Percentiles rank a stretch among this genome's conserved stretches.
These are phyloP conservation scores for Chlamydomonas sp. DNA, from an alignment of 139 green algal genomes.

Conservation along the genomic window DNA sequence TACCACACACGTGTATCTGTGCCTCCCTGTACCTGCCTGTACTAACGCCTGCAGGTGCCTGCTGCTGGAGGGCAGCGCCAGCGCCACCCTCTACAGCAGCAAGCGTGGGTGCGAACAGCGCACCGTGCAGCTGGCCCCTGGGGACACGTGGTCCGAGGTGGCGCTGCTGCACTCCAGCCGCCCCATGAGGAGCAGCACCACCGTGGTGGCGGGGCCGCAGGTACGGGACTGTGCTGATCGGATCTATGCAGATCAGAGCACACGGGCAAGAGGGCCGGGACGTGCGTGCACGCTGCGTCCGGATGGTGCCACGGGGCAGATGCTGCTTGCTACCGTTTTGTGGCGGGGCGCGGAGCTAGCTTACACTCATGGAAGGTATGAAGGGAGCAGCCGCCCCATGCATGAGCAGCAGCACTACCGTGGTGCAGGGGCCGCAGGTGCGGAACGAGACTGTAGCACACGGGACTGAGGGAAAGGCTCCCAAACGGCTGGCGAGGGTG, in stretches of 20 bases:
- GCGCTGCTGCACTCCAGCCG: slow-evolving; percentile 16
- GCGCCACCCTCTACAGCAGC: background rate
- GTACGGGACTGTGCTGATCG: background rate
- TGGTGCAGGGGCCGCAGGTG: slow-evolving; percentile 23
- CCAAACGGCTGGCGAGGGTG: too few relatives aligned
- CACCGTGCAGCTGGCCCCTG: background rate
- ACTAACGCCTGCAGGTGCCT: background rate
- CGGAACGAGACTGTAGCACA: background rate
- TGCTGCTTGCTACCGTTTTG: too few relatives aligned
- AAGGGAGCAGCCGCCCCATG: too few relatives aligned
- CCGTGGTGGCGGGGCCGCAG: slow-evolving; percentile 19
- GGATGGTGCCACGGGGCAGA: too few relatives aligned
- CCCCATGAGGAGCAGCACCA: background rate
- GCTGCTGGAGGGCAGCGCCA: background rate
- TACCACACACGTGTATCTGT: too few relatives aligned
- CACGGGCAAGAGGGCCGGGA: too few relatives aligned
- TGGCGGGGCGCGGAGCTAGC: too few relatives aligned
- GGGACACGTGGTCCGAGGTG: slow-evolving; percentile 9
- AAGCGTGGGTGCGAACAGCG: background rate
- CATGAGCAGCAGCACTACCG: background rate
- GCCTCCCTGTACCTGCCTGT: too few relatives aligned
- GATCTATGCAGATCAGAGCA: too few relatives aligned
- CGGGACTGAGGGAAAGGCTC: background rate
- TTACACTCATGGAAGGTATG: too few relatives aligned
- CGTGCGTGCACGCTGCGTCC: too few relatives aligned